phyloP scores from a whole-genome alignment of 2,329 filamentous ascomycete species.

The Thielaviopsis euricoi region DNA sequence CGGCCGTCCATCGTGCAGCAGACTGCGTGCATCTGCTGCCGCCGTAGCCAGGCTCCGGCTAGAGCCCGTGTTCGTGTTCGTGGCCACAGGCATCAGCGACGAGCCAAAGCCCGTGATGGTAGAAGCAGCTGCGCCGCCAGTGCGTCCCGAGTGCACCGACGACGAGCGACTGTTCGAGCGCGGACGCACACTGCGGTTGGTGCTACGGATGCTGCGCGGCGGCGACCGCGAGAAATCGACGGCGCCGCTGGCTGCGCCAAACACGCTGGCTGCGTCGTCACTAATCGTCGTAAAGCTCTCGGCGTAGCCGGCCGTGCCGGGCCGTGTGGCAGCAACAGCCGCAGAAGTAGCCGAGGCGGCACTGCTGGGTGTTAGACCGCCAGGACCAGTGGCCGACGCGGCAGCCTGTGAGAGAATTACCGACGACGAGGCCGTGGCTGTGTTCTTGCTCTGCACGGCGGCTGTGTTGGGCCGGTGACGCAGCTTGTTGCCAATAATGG shows the following conservation, averaged over 20 bases:
- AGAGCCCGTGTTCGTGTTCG: too few species aligned
- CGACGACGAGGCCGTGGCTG: slow-evolving; percentile 36
- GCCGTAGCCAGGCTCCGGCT: neutral
- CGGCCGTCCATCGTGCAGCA: neutral
- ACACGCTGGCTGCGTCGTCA: slow-evolving; percentile 40
- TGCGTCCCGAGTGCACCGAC: slow-evolving; percentile 10
- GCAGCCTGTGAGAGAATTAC: slow-evolving; percentile 34
- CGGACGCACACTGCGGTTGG: slow-evolving; percentile 24
- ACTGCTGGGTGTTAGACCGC: neutral
- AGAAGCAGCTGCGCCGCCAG: neutral
- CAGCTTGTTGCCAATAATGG: slow-evolving; percentile 96
- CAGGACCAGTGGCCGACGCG: slow-evolving; percentile 15
- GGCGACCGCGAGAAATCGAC: slow-evolving; percentile 44
- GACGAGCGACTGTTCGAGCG: slow-evolving; percentile 7
- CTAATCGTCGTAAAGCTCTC: slow-evolving; percentile 34
- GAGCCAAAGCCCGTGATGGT: slow-evolving; percentile 2
- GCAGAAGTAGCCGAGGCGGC: neutral
- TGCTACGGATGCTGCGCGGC: slow-evolving; percentile 33
- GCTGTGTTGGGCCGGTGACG: slow-evolving; percentile 70
- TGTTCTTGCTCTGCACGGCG: slow-evolving; percentile 53
- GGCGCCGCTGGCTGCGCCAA: slow-evolving; percentile 28
- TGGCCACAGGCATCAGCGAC: slow-evolving; percentile 1
- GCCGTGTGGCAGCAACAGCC: slow-evolving; percentile 16
- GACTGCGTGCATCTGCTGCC: neutral
- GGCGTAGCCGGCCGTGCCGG: slow-evolving; percentile 21